Percentiles rank a stretch among this genome's conserved stretches.
Conservation (phyloP, 2,329 filamentous ascomycete genomes). For the Colletotrichum spinosum region DNA sequence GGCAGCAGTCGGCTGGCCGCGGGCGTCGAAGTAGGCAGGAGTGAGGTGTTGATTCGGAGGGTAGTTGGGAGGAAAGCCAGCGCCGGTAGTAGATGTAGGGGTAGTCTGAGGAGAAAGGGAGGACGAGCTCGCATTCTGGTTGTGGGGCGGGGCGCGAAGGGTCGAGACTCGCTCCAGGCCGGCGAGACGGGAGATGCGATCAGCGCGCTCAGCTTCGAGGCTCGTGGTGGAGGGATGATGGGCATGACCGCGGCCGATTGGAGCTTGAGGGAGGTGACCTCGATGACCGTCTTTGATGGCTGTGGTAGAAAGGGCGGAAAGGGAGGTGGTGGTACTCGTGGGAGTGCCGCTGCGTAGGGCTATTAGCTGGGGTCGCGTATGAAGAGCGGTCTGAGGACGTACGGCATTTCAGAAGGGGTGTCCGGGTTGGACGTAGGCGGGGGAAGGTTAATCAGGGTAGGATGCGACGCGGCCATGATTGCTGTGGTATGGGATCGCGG, state of each 20-base stretch:
- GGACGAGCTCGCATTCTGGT: slow-evolving; percentile 46
- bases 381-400: slow-evolving; percentile 52
- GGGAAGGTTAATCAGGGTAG: slow-evolving; percentile 85
- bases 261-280: slow-evolving; percentile 76
- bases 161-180: slow-evolving; percentile 90
- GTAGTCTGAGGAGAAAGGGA: slow-evolving; percentile 63
- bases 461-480: slow-evolving; percentile 57
- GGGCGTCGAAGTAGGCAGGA: slow-evolving; percentile 84
- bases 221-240: slow-evolving; percentile 75
- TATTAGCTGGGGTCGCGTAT: slow-evolving; percentile 27
- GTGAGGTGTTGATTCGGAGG: slow-evolving; percentile 54
- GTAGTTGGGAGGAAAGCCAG: slow-evolving; percentile 53
- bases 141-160: slow-evolving; percentile 65
- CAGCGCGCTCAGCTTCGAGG: slow-evolving; percentile 90
- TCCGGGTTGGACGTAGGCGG: slow-evolving; percentile 84
- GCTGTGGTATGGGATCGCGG: slow-evolving; percentile 5
- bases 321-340: slow-evolving; percentile 90
- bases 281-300: slow-evolving; percentile 97
- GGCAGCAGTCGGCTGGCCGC: slow-evolving; percentile 72
- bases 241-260: slow-evolving; percentile 66
- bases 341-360: slow-evolving; percentile 79
- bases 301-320: slow-evolving; percentile 91
- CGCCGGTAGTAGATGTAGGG: slow-evolving; percentile 57
- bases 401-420: slow-evolving; percentile 92
- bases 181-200: slow-evolving; percentile 93